A percentile compares a stretch with the other conserved stretches of the same genome.
Evolutionary conservation across 371 early-diverging fungal genomes (phyloP).

Genomic region (Apophysomyces sp.): DNA sequence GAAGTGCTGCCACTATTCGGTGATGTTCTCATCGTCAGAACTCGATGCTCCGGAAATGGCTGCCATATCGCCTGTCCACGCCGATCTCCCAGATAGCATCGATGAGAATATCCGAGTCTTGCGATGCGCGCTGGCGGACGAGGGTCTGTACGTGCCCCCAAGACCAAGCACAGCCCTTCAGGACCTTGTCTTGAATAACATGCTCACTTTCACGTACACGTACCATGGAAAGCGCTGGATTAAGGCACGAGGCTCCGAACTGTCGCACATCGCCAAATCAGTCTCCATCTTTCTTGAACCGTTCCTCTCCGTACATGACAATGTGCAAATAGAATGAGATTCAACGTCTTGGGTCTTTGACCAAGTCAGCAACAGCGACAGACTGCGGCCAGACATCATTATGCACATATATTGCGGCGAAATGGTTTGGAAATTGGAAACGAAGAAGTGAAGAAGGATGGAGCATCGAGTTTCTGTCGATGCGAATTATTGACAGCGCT

Average conservation of each 20-base stretch:
- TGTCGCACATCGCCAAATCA: constrained; percentile 5
- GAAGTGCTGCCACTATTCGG: not conserved
- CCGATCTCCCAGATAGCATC: constrained; percentile 1
- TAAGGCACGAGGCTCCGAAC: constrained; percentile 12
- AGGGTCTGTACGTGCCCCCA: constrained; percentile 12
- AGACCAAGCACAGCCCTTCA: constrained; percentile 9
- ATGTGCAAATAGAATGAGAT: constrained; percentile 20
- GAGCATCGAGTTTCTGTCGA: too few relatives aligned
- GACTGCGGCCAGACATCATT: constrained; percentile 12
- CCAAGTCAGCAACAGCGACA: constrained; percentile 8
- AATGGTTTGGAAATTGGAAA: too few relatives aligned
- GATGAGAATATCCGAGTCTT: constrained; percentile 10
- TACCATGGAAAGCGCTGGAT: constrained; percentile 16
- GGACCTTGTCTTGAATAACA: constrained; percentile 11
- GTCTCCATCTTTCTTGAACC: constrained; percentile 10
- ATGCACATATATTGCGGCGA: not conserved
- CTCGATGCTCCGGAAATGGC: not conserved
- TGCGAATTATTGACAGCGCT: too few relatives aligned
- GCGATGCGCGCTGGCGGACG: constrained; percentile 9
- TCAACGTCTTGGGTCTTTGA: constrained; percentile 18
- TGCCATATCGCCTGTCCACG: not conserved
- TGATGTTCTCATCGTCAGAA: not conserved
- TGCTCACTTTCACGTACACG: constrained; percentile 12
- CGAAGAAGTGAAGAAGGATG: too few relatives aligned
- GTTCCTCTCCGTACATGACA: constrained; percentile 17